Base-by-base conservation (phyloP, 176 grass and related monocot genomes). In the Avena atlantica region DNA sequence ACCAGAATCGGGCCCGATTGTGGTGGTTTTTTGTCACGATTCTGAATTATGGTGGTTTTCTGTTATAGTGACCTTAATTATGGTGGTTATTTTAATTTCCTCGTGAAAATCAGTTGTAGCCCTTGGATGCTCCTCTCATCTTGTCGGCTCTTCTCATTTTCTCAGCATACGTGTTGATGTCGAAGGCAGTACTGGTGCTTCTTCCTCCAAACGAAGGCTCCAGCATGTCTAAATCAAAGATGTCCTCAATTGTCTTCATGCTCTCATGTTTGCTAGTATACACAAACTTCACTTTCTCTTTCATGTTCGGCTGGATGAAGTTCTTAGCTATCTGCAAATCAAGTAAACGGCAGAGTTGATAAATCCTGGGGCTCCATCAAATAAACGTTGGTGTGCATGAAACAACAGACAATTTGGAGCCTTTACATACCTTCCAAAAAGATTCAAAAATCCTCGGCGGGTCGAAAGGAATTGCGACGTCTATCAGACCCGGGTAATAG, bases 361-460 rank as follows among this genome's bases (percentile, higher is more conserved):
- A 52, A 25, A 66, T 2, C 12, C 4, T 65, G 62, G 1, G 12
- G 29, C 9, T 36, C 52, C 31, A 34, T 34, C 31, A 34, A 57
- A 4, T 31, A 79, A 44, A 45, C 17, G 62, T 29, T 27, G 24
- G 24, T 6, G n/a, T 45, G 37, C n/a, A 49, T 74, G n/a, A 4
- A 70, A 75, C 13, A 29, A 17, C 15, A 34, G 31, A 19, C 29
- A 69, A 9, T 53, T 16, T 8, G 19, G 3, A 60, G 4, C 23
- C 2, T 42, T 42, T 9, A 6, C 9, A 47, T 86, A 86, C 91
- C 90, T 92, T 92, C 84, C 87, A 92, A 14, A 91, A 91, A 53
- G 82, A 91, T 25, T 88, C 82, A 73, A 91, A 91, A 59, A 91
- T 88, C 78, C 52, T 86, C 11, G 86, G 90, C 27, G 90, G 86